phyloP scores from a whole-genome alignment of 1,284 basidiomycete genomes.

The Ganoderma sinense region DNA sequence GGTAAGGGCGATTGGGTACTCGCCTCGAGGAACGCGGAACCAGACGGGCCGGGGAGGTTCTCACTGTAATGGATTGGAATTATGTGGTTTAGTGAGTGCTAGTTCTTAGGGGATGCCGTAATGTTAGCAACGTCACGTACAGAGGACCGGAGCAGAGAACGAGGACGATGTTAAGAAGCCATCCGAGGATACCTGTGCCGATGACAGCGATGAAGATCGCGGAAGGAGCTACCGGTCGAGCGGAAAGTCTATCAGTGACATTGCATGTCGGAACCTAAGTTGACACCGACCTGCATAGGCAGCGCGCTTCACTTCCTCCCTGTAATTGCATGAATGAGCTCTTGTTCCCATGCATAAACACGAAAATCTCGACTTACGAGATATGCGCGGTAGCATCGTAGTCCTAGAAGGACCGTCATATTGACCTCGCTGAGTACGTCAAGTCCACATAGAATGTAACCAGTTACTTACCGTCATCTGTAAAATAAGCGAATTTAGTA shows the following conservation, averaged over 20 bases:
- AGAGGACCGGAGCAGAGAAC: slow-evolving; percentile 84
- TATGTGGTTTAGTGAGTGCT: background rate
- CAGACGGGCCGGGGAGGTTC: slow-evolving; percentile 69
- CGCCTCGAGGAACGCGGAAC: slow-evolving; percentile 75
- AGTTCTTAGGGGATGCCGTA: background rate
- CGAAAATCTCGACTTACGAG: slow-evolving; percentile 57
- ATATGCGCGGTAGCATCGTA: slow-evolving; percentile 90
- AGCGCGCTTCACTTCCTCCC: slow-evolving; percentile 90
- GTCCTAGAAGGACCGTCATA: slow-evolving; percentile 44
- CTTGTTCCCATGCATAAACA: background rate
- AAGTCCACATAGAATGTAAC: background rate
- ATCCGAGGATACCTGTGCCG: slow-evolving; percentile 85
- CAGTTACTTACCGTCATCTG: slow-evolving; percentile 68
- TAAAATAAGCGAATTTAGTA: background rate
- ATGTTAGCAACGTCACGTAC: slow-evolving; percentile 41
- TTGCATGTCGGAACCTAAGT: too few relatives aligned
- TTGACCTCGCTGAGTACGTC: background rate
- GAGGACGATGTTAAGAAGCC: slow-evolving; percentile 85
- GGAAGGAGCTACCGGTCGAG: slow-evolving; percentile 59
- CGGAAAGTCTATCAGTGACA: background rate
- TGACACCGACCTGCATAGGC: slow-evolving; percentile 60
- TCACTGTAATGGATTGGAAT: slow-evolving; percentile 46
- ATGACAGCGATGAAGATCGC: slow-evolving; percentile 91
- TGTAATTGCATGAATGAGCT: slow-evolving; percentile 33
- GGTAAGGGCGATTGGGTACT: slow-evolving; percentile 11